phyloP scores from a whole-genome alignment of 345 rosid genomes.

The Trapa incisa region DNA sequence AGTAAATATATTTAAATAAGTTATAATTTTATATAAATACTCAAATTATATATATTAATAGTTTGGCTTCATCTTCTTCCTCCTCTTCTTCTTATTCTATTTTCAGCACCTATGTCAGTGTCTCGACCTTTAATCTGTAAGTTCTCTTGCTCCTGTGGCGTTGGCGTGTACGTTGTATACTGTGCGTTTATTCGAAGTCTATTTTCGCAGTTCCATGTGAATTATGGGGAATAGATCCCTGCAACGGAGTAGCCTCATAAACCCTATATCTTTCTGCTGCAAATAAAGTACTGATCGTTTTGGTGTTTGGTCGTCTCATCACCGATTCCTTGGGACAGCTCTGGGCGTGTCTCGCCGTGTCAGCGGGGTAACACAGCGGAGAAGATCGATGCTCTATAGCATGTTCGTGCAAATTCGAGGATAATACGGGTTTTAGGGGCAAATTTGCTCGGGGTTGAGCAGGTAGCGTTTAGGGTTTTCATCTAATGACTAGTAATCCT shows the following conservation, averaged over 20 bases:
- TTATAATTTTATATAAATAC: too few relatives aligned
- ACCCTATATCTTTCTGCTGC: constrained; percentile 34
- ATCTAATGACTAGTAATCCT: constrained; percentile 71
- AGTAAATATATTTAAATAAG: too few relatives aligned
- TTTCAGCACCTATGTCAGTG: constrained; percentile 8
- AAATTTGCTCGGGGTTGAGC: constrained; percentile 14
- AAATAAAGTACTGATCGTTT: constrained; percentile 13
- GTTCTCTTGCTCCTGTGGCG: constrained; percentile 13
- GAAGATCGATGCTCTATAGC: constrained; percentile 7
- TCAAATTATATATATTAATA: too few relatives aligned
- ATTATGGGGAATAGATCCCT: constrained; percentile 7
- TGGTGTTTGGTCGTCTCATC: constrained; percentile 9
- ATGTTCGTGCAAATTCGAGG: constrained; percentile 3
- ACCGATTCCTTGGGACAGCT: constrained; percentile 4
- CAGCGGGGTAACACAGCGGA: constrained; percentile 18
- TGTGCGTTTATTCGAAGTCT: constrained; percentile 4
- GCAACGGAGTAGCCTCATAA: constrained; percentile 16
- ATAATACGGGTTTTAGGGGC: constrained; percentile 1
- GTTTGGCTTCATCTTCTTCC: not conserved
- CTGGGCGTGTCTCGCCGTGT: constrained; percentile 16
- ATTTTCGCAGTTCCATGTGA: not conserved
- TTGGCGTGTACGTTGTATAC: not conserved
- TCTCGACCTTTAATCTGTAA: constrained; percentile 25
- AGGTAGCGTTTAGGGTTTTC: constrained; percentile 10
- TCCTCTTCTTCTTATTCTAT: not conserved